A percentile compares a stretch with the other conserved stretches of the same genome.
These are phyloP conservation scores for Pharus latifolius DNA, from an alignment of 176 grass and related monocot species.

Conservation along the genomic window DNA sequence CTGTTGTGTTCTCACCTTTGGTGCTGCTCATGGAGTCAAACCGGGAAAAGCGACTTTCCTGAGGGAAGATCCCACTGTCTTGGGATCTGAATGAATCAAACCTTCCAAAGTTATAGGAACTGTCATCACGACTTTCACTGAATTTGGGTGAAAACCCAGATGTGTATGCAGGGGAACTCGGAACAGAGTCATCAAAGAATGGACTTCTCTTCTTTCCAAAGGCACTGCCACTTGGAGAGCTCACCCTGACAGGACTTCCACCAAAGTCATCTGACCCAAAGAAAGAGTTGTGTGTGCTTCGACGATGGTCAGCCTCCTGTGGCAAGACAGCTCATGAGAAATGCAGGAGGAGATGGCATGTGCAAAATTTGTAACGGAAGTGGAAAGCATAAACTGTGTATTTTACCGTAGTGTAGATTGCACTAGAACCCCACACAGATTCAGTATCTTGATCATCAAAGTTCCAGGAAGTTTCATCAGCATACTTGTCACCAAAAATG, in stretches of 20 bases:
- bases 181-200: slow-evolving; percentile 97
- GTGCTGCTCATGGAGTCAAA: slow-evolving; percentile 69
- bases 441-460: slow-evolving; percentile 91
- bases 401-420: slow-evolving; percentile 38
- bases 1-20: slow-evolving; percentile 36
- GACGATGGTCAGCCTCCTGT: slow-evolving; percentile 55
- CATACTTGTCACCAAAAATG: slow-evolving; percentile 77
- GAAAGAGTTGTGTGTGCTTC: slow-evolving; percentile 50
- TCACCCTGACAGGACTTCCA: slow-evolving; percentile 36
- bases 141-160: slow-evolving; percentile 72
- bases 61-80: slow-evolving; percentile 58
- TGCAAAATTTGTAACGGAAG: not conserved
- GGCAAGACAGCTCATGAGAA: slow-evolving; percentile 26
- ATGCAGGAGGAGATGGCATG: not conserved
- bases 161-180: slow-evolving; percentile 79
- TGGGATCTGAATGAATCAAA: slow-evolving; percentile 88
- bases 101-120: slow-evolving; percentile 51
- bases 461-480: slow-evolving; percentile 82
- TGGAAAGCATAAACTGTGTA: slow-evolving; percentile 16
- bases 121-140: slow-evolving; percentile 43
- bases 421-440: slow-evolving; percentile 86
- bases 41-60: slow-evolving; percentile 54
- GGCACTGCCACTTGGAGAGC: slow-evolving; percentile 41
- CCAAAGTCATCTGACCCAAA: slow-evolving; percentile 68
- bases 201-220: slow-evolving; percentile 71